Evolutionary conservation across 2,329 filamentous ascomycete species (phyloP), one percentile per base, ranked within the genome.

Genomic region (Fusarium anthophilum): DNA sequence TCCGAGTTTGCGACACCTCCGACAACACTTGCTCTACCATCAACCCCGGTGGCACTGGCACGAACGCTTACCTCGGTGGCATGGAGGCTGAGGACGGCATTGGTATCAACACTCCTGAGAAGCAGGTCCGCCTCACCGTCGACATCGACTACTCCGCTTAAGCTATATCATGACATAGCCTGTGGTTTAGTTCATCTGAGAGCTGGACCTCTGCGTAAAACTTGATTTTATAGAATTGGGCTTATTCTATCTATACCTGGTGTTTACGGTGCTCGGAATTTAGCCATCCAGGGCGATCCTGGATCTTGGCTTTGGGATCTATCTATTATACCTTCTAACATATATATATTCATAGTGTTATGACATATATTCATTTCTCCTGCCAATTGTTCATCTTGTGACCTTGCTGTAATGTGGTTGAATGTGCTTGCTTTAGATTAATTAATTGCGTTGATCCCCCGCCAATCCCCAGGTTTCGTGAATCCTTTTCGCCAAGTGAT

Each of bases 11-110:
- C 69, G 82, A 80, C 62, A 10, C 51, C 22, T 2, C 24, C 3
- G 78, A 82, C 70, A 75, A 77, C 47, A 81, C 80, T 70, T 88
- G 86, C 82, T 85, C 84, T 43, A 81, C 75, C 79, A 79, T 85
- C 79, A 80, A 78, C 75, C 65, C 77, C 26, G 80, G 79, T 63
- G 82, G 83, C 44, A 69, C 61, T 28, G 83, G 83, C 61, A 63
- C 47, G 53, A 85, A 84, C 73, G 82, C 84, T 53, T 86, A 83
- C 80, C 72, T 81, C 56, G 71, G 55, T 24, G 82, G 82, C 58
- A 84, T 80, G 72, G 80, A 84, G 75, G 81, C 66, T 37, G 35
- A 62, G 2, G 84, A 86, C 58, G 84, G 84, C 50, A 48, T 83
- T 22, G 84, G 84, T 48, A 81, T 84, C 73, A 86, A 86, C 80